A percentile compares a stretch with the other conserved stretches of the same genome.
phyloP scores from a whole-genome alignment of 2,329 filamentous ascomycete species.

The Colletotrichum sp. region DNA sequence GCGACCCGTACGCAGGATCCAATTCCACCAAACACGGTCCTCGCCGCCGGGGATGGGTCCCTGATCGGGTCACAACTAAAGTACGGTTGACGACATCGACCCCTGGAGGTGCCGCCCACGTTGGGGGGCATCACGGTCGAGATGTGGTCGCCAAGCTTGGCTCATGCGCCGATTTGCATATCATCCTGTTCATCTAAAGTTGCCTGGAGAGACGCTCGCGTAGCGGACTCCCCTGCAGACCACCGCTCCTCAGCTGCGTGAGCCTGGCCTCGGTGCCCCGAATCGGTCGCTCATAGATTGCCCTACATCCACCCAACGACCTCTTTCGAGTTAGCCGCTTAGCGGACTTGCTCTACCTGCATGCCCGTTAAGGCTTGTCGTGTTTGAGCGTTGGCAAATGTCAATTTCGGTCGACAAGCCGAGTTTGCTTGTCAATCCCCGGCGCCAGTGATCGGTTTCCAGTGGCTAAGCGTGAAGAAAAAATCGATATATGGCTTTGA shows the following conservation, averaged over 20 bases:
- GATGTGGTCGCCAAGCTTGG: not conserved
- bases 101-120: not conserved
- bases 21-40: not conserved
- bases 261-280: not conserved
- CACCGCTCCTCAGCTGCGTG: not conserved
- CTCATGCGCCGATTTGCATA: slow-evolving; percentile 7
- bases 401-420: slow-evolving; percentile 16
- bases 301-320: not conserved
- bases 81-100: slow-evolving; percentile 11
- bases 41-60: not conserved
- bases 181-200: slow-evolving; percentile 19
- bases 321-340: not conserved
- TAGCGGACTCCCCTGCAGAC: not conserved
- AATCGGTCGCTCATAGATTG: slow-evolving; percentile 14
- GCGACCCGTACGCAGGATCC: not conserved
- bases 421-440: not conserved
- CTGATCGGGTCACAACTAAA: slow-evolving; percentile 2
- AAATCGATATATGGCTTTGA: not conserved
- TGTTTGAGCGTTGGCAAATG: not conserved
- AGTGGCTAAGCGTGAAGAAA: not conserved
- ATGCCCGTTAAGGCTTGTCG: not conserved
- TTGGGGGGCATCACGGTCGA: not conserved
- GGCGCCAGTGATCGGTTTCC: not conserved
- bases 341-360: not conserved
- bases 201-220: not conserved